A percentile compares a stretch with the other conserved stretches of the same genome.
These are phyloP conservation scores for Penicillium silybi DNA, from an alignment of 495 filamentous ascomycete species.

Conservation along the genomic window DNA sequence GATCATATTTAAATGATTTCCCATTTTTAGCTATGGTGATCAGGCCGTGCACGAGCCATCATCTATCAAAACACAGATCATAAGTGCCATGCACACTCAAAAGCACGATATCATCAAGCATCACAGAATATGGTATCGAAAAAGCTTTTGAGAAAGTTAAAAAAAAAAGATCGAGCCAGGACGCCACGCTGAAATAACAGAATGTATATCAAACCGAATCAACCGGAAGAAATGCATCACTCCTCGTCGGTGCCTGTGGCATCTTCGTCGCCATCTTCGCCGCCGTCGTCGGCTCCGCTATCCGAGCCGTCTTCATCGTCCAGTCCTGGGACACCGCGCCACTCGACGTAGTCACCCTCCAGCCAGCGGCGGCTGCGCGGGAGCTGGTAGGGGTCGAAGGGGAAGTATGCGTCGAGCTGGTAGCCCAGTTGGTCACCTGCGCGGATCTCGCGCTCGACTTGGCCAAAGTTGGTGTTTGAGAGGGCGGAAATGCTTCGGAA, in stretches of 20 bases:
- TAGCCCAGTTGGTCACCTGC: constrained; percentile 60
- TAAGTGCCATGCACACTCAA: not conserved
- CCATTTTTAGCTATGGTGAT: not conserved
- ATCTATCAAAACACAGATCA: not conserved
- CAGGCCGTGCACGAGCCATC: not conserved
- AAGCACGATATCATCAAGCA: not conserved
- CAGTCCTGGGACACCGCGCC: constrained; percentile 73
- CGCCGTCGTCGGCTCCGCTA: constrained; percentile 32
- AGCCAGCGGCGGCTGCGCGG: constrained; percentile 83
- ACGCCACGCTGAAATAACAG: not conserved
- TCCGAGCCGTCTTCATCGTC: constrained; percentile 57
- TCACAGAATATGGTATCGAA: not conserved
- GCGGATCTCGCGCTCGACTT: constrained; percentile 61
- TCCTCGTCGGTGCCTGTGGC: constrained; percentile 41
- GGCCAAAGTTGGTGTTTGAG: constrained; percentile 32
- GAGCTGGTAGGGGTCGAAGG: constrained; percentile 92
- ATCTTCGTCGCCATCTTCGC: constrained; percentile 30
- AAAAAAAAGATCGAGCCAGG: not conserved
- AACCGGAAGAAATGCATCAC: not conserved
- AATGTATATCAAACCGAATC: not conserved
- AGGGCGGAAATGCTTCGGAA: constrained; percentile 43
- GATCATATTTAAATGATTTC: not conserved
- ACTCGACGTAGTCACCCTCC: constrained; percentile 76
- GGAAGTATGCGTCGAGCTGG: constrained; percentile 88
- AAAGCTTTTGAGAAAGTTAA: not conserved